Evolutionary conservation across 2,329 filamentous ascomycete genomes (phyloP).

Genomic region (Aspergillus latus): DNA sequence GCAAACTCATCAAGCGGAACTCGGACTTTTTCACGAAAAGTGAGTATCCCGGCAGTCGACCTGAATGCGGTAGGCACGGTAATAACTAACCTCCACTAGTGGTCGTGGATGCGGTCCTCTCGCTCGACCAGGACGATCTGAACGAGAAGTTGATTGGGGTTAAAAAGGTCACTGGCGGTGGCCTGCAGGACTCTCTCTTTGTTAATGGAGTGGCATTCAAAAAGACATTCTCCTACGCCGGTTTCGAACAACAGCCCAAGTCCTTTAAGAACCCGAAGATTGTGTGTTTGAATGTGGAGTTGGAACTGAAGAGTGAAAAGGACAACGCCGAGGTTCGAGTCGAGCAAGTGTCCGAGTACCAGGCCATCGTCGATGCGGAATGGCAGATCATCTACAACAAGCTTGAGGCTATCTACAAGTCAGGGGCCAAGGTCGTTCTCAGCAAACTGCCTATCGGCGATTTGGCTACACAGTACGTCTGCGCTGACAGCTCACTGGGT

Average conservation of each 20-base stretch:
- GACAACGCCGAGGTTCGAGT: conserved; percentile 98
- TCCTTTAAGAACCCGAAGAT: conserved; percentile 92
- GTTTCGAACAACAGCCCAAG: conserved; percentile 99
- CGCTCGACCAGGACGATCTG: conserved; percentile 92
- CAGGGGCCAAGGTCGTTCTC: conserved; percentile 93
- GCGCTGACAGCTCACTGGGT: neutral
- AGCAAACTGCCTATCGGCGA: conserved; percentile 98
- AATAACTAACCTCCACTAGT: conserved; percentile 54
- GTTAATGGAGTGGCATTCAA: conserved; percentile 99
- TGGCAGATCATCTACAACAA: conserved; percentile 99
- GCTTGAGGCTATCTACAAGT: conserved; percentile 90
- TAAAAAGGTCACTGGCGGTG: conserved; percentile 97
- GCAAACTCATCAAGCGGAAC: conserved; percentile 98
- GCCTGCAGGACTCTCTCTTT: conserved; percentile 92
- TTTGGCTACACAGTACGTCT: conserved; percentile 76
- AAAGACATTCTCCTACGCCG: conserved; percentile 98
- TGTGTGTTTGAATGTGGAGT: conserved; percentile 93
- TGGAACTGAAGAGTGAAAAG: conserved; percentile 98
- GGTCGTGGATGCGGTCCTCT: conserved; percentile 95
- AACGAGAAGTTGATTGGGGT: conserved; percentile 98
- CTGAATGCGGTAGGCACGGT: neutral
- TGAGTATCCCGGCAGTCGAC: conserved; percentile 41
- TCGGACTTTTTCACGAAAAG: conserved; percentile 97
- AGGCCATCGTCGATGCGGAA: conserved; percentile 97
- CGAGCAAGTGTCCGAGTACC: conserved; percentile 98